Conservation (phyloP, 306 rosid species). For the Dicorynia guianensis region DNA sequence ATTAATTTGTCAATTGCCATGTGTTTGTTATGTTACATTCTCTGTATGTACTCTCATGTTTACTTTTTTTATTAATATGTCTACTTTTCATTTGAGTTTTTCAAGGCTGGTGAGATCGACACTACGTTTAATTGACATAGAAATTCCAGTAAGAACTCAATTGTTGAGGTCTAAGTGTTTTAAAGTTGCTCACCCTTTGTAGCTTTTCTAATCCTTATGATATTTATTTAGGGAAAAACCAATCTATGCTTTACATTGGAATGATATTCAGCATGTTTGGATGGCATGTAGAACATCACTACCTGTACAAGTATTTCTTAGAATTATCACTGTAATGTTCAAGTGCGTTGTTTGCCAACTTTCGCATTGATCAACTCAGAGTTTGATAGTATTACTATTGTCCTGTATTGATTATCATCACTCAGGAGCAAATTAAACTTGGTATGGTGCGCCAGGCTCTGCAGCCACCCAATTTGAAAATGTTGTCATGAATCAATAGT, state of each 20-base stretch:
- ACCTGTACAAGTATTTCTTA: conserved; percentile 44
- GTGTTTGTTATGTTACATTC: no score
- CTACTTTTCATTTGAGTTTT: conserved; percentile 34
- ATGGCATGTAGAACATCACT: conserved; percentile 62
- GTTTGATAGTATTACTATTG: not conserved
- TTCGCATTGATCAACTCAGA: not conserved
- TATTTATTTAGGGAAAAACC: conserved; percentile 46
- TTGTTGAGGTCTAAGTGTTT: not conserved
- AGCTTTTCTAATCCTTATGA: conserved; percentile 5
- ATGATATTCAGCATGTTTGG: conserved; percentile 61
- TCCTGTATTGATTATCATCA: conserved; percentile 56
- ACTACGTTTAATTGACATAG: conserved; percentile 42
- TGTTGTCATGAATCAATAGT: conserved; percentile 34
- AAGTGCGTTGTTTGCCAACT: not conserved
- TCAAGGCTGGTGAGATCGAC: conserved; percentile 42
- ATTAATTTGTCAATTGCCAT: no score
- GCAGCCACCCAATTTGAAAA: conserved; percentile 47
- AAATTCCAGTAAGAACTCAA: conserved; percentile 46
- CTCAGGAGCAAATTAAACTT: conserved; percentile 50
- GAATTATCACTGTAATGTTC: not conserved
- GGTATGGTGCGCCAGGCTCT: conserved; percentile 50
- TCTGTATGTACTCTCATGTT: no score
- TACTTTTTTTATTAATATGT: not conserved
- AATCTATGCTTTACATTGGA: conserved; percentile 59
- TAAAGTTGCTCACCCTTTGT: not conserved